phyloP scores from a whole-genome alignment of 495 filamentous ascomycete genomes.

The Aspergillus hancockii region DNA sequence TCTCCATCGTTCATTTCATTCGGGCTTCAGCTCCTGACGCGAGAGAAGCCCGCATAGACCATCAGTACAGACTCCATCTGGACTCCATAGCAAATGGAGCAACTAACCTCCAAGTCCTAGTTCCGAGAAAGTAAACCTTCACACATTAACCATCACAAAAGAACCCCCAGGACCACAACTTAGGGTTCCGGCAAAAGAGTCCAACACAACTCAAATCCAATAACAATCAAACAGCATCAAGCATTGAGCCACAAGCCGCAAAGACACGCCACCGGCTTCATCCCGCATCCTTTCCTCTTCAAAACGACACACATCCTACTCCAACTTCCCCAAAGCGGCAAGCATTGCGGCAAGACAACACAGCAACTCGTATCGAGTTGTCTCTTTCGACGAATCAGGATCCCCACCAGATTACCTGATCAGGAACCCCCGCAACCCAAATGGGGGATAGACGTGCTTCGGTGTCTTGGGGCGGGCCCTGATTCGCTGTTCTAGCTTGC shows the following conservation, averaged over 20 bases:
- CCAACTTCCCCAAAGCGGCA: slow-evolving; percentile 1
- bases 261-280: not conserved
- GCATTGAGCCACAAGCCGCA: slow-evolving; percentile 4
- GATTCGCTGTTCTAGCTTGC: slow-evolving; percentile 11
- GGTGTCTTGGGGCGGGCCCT: not conserved
- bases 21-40: not conserved
- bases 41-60: not conserved
- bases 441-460: slow-evolving; percentile 17
- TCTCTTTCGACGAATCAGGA: not conserved
- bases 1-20: not conserved
- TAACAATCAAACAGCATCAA: not conserved
- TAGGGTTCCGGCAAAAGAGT: slow-evolving; percentile 2
- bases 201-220: not conserved
- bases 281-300: not conserved
- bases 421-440: slow-evolving; percentile 23
- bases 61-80: not conserved
- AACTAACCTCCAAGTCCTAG: not conserved
- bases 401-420: slow-evolving; percentile 22
- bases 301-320: not conserved
- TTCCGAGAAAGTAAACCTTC: not conserved
- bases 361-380: slow-evolving; percentile 11
- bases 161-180: not conserved
- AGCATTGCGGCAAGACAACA: not conserved
- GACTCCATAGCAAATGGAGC: not conserved
- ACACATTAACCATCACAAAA: slow-evolving; percentile 2